phyloP scores from a whole-genome alignment of 176 grass and related monocot genomes.

The Saccharum spontaneum region DNA sequence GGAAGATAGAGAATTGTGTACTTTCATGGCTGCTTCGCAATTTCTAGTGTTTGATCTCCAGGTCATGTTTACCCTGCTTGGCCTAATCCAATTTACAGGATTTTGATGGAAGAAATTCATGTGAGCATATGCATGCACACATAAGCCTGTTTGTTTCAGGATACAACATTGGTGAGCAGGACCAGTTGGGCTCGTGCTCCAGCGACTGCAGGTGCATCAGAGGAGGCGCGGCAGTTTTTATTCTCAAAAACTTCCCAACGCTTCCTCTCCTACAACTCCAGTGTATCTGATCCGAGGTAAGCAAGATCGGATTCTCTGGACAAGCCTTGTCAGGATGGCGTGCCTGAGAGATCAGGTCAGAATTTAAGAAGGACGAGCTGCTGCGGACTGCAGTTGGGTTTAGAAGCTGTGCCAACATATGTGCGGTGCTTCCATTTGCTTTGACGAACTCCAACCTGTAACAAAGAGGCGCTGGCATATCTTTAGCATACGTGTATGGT shows the following conservation, averaged over 20 bases:
- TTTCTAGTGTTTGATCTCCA: conserved; percentile 10
- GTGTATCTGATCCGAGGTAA: background rate
- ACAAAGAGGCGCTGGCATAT: background rate
- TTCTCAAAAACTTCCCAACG: too few species aligned
- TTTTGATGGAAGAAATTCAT: background rate
- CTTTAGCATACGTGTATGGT: background rate
- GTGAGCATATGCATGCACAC: background rate
- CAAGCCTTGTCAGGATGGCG: background rate
- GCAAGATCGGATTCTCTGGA: background rate
- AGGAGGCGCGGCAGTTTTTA: background rate
- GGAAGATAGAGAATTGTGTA: background rate
- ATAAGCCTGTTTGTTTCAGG: conserved; percentile 23
- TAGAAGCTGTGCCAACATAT: background rate
- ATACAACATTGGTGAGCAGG: background rate
- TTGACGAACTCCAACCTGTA: background rate
- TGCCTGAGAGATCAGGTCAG: background rate
- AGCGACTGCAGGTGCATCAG: background rate
- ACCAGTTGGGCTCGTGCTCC: background rate
- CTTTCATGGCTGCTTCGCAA: conserved; percentile 15
- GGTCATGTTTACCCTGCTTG: conserved; percentile 8
- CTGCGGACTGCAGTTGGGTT: background rate
- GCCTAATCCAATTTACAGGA: background rate
- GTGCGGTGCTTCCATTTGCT: background rate
- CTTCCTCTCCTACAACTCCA: background rate
- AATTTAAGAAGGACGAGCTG: background rate